Base-by-base conservation (phyloP, 2,329 filamentous ascomycete genomes). In the Hirsutella minnesotensis region DNA sequence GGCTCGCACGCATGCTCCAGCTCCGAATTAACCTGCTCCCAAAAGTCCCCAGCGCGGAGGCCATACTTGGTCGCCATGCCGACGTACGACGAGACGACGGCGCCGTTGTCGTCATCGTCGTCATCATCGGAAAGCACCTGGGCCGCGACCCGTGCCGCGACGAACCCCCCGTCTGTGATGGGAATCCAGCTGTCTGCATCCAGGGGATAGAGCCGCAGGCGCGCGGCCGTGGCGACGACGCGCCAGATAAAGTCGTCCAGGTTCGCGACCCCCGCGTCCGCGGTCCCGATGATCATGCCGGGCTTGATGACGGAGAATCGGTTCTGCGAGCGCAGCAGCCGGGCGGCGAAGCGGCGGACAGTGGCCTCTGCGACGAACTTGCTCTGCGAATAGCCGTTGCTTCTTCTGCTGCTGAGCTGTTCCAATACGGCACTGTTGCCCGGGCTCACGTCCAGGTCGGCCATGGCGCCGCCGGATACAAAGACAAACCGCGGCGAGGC, bases 341-440 rank as follows among this genome's bases (percentile, higher is more conserved):
- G 29, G 10, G 3, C 42, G 10, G 10, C 51, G 45, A 3, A 39
- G 38, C 5, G 51, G 46, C 1, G 45, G 46, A 12, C 51, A 15
- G 53, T 19, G 1, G 49, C 43, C 20, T 53, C 49, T 2, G 51
- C 42, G 8, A 53, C 51, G 19, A 53, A 53, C 39, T 53, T 53
- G 4, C 49, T 52, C 43, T 53, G 51, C 35, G 37, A 46, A 30
- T 53, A 53, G 1, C 48, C 48, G 20, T 45, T 40, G 15, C 35
- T 24, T 31, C 39, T 24, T n/a, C n/a, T n/a, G 3, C 36, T 18
- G 15, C 18, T 30, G 4, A 45, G 16, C 3, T 37, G 29, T 16
- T 15, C 39, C 12, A 40, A 39, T 12, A 42, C 39, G 16, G 42
- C 39, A 8, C 41, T 22, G 4, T 45, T n/a, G n/a, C n/a, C 43